Conservation (phyloP, 2,329 filamentous ascomycete genomes). For the Xylariaceae sp. region DNA sequence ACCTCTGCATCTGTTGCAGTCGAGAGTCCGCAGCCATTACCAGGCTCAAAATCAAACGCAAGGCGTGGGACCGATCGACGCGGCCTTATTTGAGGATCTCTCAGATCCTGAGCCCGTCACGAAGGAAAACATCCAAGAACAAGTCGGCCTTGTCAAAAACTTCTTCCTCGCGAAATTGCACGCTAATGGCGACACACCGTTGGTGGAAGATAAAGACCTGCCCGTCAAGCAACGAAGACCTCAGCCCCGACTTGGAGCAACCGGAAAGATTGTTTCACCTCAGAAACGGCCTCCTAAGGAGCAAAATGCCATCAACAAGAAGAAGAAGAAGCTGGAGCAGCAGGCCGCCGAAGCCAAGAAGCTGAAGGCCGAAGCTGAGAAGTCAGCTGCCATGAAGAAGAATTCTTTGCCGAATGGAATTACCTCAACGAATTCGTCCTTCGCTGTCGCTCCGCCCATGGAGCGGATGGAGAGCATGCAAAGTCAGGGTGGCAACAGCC, state of each 20-base stretch:
- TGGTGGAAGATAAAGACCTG: conserved; percentile 92
- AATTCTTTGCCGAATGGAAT: conserved; percentile 35
- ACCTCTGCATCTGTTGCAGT: conserved; percentile 88
- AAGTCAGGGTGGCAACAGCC: conserved; percentile 55
- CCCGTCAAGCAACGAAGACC: conserved; percentile 84
- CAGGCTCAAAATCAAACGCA: conserved; percentile 69
- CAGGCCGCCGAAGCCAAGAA: conserved; percentile 47
- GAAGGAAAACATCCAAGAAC: conserved; percentile 67
- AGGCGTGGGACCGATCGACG: conserved; percentile 49
- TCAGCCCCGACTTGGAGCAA: conserved; percentile 61
- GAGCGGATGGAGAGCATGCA: conserved; percentile 56
- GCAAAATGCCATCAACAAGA: conserved; percentile 79
- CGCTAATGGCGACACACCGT: conserved; percentile 73
- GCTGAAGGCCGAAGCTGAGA: conserved; percentile 36
- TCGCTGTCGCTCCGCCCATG: conserved; percentile 45
- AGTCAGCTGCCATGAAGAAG: conserved; percentile 47
- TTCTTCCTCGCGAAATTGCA: conserved; percentile 90
- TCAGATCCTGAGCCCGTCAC: conserved; percentile 73
- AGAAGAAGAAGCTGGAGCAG: conserved; percentile 75
- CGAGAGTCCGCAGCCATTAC: conserved; percentile 80
- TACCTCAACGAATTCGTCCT: conserved; percentile 34
- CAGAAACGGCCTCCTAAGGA: conserved; percentile 79
- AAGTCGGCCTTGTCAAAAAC: conserved; percentile 84
- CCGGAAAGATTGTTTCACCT: conserved; percentile 81
- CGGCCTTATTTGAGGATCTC: conserved; percentile 63